Percentiles rank a stretch among this genome's conserved stretches.
These are phyloP conservation scores for Tolypocladium pustulatum DNA, from an alignment of 2,329 filamentous ascomycete genomes.

Conservation along the genomic window DNA sequence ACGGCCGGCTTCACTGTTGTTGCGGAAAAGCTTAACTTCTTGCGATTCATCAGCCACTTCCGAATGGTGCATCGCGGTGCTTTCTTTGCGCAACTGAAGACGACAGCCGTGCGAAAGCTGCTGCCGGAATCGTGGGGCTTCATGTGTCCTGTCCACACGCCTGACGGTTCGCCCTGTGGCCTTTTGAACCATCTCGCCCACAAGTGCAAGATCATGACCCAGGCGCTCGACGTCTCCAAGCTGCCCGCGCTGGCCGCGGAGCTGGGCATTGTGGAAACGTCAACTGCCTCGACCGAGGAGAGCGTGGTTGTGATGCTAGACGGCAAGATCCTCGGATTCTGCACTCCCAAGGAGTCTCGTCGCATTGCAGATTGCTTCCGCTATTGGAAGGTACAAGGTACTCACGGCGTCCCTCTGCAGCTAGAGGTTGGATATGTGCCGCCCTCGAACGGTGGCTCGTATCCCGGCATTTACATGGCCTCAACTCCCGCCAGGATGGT, in stretches of 20 bases:
- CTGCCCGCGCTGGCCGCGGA: constrained; percentile 66
- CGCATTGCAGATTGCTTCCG: constrained; percentile 77
- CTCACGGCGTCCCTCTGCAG: constrained; percentile 66
- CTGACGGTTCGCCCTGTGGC: constrained; percentile 90
- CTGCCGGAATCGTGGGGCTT: constrained; percentile 97
- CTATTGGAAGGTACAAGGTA: constrained; percentile 90
- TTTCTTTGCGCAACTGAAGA: constrained; percentile 97
- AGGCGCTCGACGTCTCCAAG: constrained; percentile 60
- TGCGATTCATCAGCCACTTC: constrained; percentile 97
- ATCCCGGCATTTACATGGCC: constrained; percentile 91
- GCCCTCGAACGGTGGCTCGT: constrained; percentile 81
- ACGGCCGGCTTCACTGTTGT: constrained; percentile 92
- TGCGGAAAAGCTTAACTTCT: constrained; percentile 97
- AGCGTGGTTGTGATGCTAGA: constrained; percentile 86
- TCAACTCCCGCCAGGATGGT: constrained; percentile 80
- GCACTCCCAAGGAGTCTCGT: constrained; percentile 71
- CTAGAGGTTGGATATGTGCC: constrained; percentile 91
- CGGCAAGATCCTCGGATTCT: constrained; percentile 83
- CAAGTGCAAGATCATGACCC: constrained; percentile 83
- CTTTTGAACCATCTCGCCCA: constrained; percentile 91
- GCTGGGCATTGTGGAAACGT: constrained; percentile 66
- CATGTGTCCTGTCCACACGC: constrained; percentile 92
- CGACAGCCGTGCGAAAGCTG: constrained; percentile 90
- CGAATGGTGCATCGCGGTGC: constrained; percentile 98
- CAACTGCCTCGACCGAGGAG: constrained; percentile 70